Evolutionary conservation across 2,329 filamentous ascomycete species (phyloP).

Genomic region (Ilyonectria mors-panacis): DNA sequence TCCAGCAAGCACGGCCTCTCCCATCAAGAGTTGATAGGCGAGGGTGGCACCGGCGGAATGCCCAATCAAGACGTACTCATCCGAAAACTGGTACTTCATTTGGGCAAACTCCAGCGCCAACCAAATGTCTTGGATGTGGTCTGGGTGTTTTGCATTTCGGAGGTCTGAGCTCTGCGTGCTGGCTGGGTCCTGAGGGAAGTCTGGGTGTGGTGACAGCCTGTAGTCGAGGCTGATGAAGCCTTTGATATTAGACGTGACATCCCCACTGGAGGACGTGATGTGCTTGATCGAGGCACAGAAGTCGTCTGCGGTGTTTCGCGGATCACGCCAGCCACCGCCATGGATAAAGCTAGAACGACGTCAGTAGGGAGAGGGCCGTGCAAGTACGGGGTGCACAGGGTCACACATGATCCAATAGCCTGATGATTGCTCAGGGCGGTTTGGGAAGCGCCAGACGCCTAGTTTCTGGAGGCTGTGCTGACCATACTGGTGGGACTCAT

Average conservation of each 20-base stretch:
- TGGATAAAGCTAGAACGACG: slow-evolving; percentile 66
- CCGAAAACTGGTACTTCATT: slow-evolving; percentile 60
- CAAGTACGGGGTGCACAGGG: slow-evolving; percentile 16
- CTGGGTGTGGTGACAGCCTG: slow-evolving; percentile 69
- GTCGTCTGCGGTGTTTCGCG: slow-evolving; percentile 61
- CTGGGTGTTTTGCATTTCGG: slow-evolving; percentile 68
- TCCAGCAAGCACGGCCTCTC: slow-evolving; percentile 49
- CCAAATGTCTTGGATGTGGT: slow-evolving; percentile 72
- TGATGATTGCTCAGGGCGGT: slow-evolving; percentile 33
- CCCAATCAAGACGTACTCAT: slow-evolving; percentile 70
- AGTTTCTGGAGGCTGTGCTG: slow-evolving; percentile 61
- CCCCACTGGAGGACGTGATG: slow-evolving; percentile 53
- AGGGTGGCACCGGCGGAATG: slow-evolving; percentile 77
- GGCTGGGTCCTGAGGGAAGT: slow-evolving; percentile 55
- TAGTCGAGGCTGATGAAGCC: slow-evolving; percentile 77
- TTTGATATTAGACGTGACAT: slow-evolving; percentile 59
- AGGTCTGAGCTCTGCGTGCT: slow-evolving; percentile 47
- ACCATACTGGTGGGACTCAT: slow-evolving; percentile 56
- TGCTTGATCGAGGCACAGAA: slow-evolving; percentile 62
- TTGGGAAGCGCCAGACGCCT: slow-evolving; percentile 59
- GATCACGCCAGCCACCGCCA: slow-evolving; percentile 76
- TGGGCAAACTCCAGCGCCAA: slow-evolving; percentile 65
- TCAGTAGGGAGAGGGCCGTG: slow-evolving; percentile 23
- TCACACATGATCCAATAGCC: slow-evolving; percentile 57
- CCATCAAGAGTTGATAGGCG: slow-evolving; percentile 72